These are phyloP conservation scores for Pseudomicrostroma phylloplanum DNA, from an alignment of 1,284 basidiomycete genomes.

Conservation along the genomic window DNA sequence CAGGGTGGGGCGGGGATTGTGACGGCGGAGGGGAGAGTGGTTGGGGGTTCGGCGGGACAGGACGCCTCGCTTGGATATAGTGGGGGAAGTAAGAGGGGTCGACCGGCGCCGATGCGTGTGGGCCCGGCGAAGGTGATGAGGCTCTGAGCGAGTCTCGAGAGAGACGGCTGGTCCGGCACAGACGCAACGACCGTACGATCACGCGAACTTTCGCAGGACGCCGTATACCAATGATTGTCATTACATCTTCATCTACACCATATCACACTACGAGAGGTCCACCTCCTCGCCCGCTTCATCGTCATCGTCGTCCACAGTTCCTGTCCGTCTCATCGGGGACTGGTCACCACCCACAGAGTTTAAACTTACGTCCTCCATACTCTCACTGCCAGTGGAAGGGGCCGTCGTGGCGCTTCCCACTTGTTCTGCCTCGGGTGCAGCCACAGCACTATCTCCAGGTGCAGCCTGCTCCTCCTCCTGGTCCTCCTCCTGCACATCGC, in stretches of 20 bases:
- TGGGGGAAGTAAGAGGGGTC: neutral
- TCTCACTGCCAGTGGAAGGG: neutral
- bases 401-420: neutral
- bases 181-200: no score
- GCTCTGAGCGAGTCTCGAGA: neutral
- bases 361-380: conserved; percentile 1
- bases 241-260: no score
- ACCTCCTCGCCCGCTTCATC: neutral
- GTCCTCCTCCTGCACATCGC: neutral
- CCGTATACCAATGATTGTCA: no score
- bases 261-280: conserved; percentile 47
- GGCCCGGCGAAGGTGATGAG: neutral
- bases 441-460: neutral
- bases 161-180: no score
- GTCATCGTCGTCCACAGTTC: neutral
- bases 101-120: neutral
- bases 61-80: no score
- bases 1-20: neutral
- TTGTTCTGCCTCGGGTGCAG: neutral
- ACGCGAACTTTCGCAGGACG: no score
- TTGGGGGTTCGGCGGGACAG: no score
- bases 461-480: neutral
- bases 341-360: neutral
- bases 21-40: no score
- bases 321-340: neutral